A percentile compares a stretch with the other conserved stretches of the same genome.
These are phyloP conservation scores for Ambrosiella beaveri DNA, from an alignment of 2,329 filamentous ascomycete species.

Conservation along the genomic window DNA sequence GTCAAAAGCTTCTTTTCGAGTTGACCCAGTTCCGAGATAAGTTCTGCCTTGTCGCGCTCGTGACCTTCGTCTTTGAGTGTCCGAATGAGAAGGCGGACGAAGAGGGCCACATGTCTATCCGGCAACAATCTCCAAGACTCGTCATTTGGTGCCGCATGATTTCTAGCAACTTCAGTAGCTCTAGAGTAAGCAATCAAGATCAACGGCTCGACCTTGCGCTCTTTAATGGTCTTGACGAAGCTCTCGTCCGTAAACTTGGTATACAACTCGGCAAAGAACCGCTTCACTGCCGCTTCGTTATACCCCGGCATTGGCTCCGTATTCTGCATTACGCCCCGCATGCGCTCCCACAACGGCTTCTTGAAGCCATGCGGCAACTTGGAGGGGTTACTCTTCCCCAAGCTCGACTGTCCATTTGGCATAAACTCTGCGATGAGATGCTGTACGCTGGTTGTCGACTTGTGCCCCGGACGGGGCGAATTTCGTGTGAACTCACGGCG, in stretches of 20 bases:
- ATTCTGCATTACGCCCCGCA: slow-evolving; percentile 65
- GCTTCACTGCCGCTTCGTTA: slow-evolving; percentile 76
- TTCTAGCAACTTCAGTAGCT: slow-evolving; percentile 69
- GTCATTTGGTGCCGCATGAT: slow-evolving; percentile 58
- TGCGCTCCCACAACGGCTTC: slow-evolving; percentile 44
- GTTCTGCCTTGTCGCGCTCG: slow-evolving; percentile 68
- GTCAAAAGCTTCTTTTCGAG: slow-evolving; percentile 87
- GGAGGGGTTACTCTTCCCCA: slow-evolving; percentile 19
- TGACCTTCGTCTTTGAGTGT: slow-evolving; percentile 73
- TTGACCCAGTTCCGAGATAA: slow-evolving; percentile 59
- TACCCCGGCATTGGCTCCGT: slow-evolving; percentile 75
- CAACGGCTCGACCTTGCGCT: slow-evolving; percentile 78
- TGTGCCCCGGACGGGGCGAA: slow-evolving; percentile 33
- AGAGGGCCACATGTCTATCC: slow-evolving; percentile 85
- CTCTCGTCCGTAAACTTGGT: slow-evolving; percentile 79
- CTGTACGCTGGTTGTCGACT: slow-evolving; percentile 50
- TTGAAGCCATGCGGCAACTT: slow-evolving; percentile 43
- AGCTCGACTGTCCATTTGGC: slow-evolving; percentile 4
- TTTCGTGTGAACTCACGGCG: slow-evolving; percentile 69
- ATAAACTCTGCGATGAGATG: slow-evolving; percentile 10
- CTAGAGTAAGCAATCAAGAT: slow-evolving; percentile 93
- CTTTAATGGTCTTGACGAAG: slow-evolving; percentile 83
- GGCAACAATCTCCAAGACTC: slow-evolving; percentile 83
- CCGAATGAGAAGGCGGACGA: slow-evolving; percentile 68
- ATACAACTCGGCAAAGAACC: slow-evolving; percentile 86